Base-by-base conservation (phyloP, 495 filamentous ascomycete genomes). In the Corynascus novoguineensis region DNA sequence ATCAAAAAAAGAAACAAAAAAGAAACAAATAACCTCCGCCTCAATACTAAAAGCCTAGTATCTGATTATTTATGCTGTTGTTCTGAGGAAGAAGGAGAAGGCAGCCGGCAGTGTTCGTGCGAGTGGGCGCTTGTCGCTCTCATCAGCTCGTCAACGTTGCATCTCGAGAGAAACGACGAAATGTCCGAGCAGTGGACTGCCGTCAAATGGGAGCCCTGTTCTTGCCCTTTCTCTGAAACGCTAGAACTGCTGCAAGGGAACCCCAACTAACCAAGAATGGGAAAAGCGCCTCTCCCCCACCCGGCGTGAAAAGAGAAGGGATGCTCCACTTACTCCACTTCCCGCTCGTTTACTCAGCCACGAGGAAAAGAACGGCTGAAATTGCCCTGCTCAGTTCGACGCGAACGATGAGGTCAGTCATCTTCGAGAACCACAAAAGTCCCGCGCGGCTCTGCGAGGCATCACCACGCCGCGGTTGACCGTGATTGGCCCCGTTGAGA, bases 161-260 rank as follows among this genome's bases (percentile, higher is more conserved):
- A 25, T 35, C 25, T n/a, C n/a, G 47, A 37, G 28, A 0, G 31
- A 29, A 6, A 48, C n/a, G n/a, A 3, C 28, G 27, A 19, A 2
- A 44, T 12, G 27, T 5, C 17, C 17, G 28, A 32, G 27, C 48
- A 37, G 46, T 55, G 55, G 37, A 40, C 7, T 11, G 25, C 15
- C 15, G 52, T 25, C 48, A 51, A 65, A 65, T 61, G 29, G 55
- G 25, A 51, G 28, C 53, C 60, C 41, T 60, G 59, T 53, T 19
- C 28, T n/a, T 46, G 41, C 29, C 25, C 48, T 53, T 40, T 27
- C n/a, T 32, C 51, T 65, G 63, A 65, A 65, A 65, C 63, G 25
- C 52, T 34, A 41, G 21, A 32, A 40, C 47, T 57, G 46, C 31
- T 9, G 55, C 15, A 4, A 41, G 14, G 37, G 12, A 41, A 17